These are phyloP conservation scores for Macadamia tetraphylla DNA, from an alignment of 164 flowering plant genomes.

Conservation along the genomic window DNA sequence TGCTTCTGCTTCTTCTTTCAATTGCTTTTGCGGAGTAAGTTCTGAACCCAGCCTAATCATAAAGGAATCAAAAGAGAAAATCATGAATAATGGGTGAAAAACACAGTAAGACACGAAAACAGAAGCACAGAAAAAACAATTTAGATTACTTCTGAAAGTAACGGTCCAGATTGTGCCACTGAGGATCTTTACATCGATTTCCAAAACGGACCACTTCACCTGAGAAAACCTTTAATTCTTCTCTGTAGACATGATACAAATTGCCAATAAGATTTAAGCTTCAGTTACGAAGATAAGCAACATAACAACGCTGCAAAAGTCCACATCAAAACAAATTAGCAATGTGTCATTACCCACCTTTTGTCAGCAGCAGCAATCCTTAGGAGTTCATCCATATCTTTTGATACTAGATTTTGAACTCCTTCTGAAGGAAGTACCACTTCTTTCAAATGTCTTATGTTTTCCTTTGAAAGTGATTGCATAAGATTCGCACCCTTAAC, in stretches of 20 bases:
- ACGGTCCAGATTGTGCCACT: slow-evolving; percentile 86
- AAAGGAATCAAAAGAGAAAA: not conserved
- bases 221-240: slow-evolving; percentile 68
- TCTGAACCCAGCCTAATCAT: slow-evolving; percentile 57
- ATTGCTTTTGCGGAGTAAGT: slow-evolving; percentile 46
- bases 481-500: slow-evolving; percentile 81
- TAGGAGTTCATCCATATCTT: slow-evolving; percentile 68
- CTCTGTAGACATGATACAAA: slow-evolving; percentile 39
- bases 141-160: slow-evolving; percentile 69
- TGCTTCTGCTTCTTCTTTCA: slow-evolving; percentile 65
- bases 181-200: slow-evolving; percentile 93
- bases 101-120: slow-evolving; percentile 3
- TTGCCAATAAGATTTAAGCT: not conserved
- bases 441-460: slow-evolving; percentile 63
- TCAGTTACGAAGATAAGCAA: not conserved
- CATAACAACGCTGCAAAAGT: not conserved
- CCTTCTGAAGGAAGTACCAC: slow-evolving; percentile 78
- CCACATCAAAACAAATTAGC: not conserved
- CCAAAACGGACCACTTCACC: slow-evolving; percentile 92
- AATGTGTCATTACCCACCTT: slow-evolving; percentile 39
- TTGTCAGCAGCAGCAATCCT: slow-evolving; percentile 87
- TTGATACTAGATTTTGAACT: slow-evolving; percentile 62
- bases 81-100: slow-evolving; percentile 1
- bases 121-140: slow-evolving; percentile 4
- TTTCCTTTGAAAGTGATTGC: slow-evolving; percentile 80